Percentiles rank a stretch among this genome's conserved stretches.
phyloP scores from a whole-genome alignment of 169 alveolate genomes.

The Plasmodium relictum region DNA sequence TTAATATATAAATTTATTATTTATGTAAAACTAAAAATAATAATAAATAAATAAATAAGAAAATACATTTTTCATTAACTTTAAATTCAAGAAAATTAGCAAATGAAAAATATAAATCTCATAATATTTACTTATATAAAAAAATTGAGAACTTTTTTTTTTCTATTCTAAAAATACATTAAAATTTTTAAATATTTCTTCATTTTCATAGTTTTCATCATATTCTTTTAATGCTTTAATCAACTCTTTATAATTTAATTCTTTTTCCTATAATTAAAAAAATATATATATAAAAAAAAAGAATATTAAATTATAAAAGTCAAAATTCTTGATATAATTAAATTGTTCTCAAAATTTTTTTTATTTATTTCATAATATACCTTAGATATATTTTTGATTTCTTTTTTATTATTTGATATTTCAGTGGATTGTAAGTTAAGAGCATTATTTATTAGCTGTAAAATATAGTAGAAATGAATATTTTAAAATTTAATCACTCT shows the following conservation, averaged over 20 bases:
- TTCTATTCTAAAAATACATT: constrained; percentile 40
- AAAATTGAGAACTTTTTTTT: too few species aligned
- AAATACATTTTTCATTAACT: not conserved
- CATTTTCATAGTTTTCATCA: constrained; percentile 36
- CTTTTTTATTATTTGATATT: constrained; percentile 23
- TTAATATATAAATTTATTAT: too few species aligned
- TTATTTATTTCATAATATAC: constrained; percentile 11
- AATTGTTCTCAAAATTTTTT: not conserved
- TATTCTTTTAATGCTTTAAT: constrained; percentile 28
- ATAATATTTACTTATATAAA: not conserved
- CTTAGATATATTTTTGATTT: not conserved
- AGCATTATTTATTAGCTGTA: constrained; percentile 42
- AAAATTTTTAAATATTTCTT: constrained; percentile 46
- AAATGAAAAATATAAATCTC: not conserved
- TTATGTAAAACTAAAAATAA: too few species aligned
- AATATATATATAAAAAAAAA: constrained; percentile 4
- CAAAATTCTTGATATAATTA: too few species aligned
- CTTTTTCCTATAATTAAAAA: too few species aligned
- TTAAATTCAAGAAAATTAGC: not conserved
- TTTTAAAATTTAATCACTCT: not conserved
- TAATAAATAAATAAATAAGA: not conserved
- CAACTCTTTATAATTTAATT: constrained; percentile 43
- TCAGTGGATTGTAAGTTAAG: constrained; percentile 5
- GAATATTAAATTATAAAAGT: too few species aligned
- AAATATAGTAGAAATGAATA: not conserved